Evolutionary conservation across 2,329 filamentous ascomycete species (phyloP).

Genomic region (Paecilomyces fulvus): DNA sequence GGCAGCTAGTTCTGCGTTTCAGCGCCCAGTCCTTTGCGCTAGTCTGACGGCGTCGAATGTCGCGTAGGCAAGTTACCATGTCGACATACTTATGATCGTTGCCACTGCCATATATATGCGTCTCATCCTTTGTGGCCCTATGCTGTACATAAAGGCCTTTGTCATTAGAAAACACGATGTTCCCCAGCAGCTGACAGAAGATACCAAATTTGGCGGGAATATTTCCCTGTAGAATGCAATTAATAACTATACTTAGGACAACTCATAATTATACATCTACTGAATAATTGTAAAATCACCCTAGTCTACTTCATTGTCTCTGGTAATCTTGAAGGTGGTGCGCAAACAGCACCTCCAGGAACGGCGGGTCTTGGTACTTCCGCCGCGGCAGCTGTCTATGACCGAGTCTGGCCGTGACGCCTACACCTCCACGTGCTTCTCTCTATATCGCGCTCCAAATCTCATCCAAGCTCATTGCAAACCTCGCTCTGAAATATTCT

Average conservation of each 20-base stretch:
- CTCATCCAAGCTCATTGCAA: background rate
- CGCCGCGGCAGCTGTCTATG: background rate
- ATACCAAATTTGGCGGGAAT: background rate
- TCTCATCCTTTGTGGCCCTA: slow-evolving; percentile 14
- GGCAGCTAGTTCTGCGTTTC: background rate
- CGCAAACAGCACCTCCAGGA: background rate
- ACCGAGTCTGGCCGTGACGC: background rate
- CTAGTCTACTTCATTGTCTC: background rate
- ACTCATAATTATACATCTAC: background rate
- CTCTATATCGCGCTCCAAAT: background rate
- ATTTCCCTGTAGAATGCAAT: background rate
- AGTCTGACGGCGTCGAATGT: slow-evolving; percentile 13
- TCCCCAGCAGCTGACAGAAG: background rate
- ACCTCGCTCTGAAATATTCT: background rate
- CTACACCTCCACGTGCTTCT: background rate
- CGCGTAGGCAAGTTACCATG: slow-evolving; percentile 12
- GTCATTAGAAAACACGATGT: slow-evolving; percentile 2
- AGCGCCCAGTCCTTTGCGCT: slow-evolving; percentile 9
- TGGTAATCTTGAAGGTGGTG: background rate
- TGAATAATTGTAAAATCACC: background rate
- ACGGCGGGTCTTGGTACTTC: background rate
- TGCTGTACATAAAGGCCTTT: slow-evolving; percentile 24
- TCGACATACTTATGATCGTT: slow-evolving; percentile 12
- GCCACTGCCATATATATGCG: slow-evolving; percentile 23
- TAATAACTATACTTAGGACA: background rate